Evolutionary conservation across 179 eudicot species (phyloP), one percentile per base, ranked within the genome.

Genomic region (Sideroxylon spinosum): DNA sequence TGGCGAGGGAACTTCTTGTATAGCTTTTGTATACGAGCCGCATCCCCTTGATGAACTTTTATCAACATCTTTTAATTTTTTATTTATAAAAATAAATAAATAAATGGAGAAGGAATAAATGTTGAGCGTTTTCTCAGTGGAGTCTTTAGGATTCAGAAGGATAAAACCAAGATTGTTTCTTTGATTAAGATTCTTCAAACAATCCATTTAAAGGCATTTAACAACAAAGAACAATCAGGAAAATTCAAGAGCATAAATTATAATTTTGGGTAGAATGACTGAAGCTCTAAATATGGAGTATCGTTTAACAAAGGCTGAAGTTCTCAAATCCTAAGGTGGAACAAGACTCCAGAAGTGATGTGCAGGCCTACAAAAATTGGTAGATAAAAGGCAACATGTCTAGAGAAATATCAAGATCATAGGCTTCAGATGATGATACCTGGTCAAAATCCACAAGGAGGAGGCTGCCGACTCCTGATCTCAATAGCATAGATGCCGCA

Each of bases 391-490:
- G 9, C 52, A 4, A 32, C 11, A 9, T 44, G 8, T 26, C 17
- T 11, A 74, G 19, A 44, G 28, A 74, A 32, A 12, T 61, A 64
- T 74, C 29, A 32, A 72, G 67, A 57, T 59, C 28, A 13, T 59
- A 37, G 26, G 79, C 26, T 67, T 67, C 48, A 49, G 46, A 61
- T 53, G 20, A 75, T 78, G 32, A 81, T 82, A 95, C 99, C 98
- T 95, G 99, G 81, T 95, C 99, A 85, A 95, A 95, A 90, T 95
- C 99, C 72, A 95, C 98, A 29, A 95, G 94, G 48, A 93, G 90
- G 46, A 95, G 95, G 80, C 89, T 88, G 70, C 99, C 98, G 44
- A 95, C 94, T 59, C 99, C 99, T 19, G 99, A 95, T 85, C 99
- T 87, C 87, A 95, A 82, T 84, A 95, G 95, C 98, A 95, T 93